These are phyloP conservation scores for Wickerhamiella lipophila DNA, from an alignment of 805 yeast genomes.

Conservation along the genomic window DNA sequence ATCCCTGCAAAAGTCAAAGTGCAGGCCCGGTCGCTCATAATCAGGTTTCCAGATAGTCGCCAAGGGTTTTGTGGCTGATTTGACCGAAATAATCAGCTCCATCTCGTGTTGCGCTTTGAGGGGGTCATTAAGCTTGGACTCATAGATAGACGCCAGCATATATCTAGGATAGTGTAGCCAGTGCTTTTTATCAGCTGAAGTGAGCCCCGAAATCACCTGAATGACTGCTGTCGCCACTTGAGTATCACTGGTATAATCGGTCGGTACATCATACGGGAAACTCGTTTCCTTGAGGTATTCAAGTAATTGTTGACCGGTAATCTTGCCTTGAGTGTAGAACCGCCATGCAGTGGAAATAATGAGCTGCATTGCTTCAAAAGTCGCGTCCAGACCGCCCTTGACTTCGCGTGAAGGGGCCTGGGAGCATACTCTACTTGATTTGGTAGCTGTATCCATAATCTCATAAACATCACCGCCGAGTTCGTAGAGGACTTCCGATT, in stretches of 20 bases:
- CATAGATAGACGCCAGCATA: conserved; percentile 51
- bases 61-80: conserved; percentile 51
- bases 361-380: conserved; percentile 12
- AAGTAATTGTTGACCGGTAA: conserved; percentile 16
- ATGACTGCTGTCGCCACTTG: background rate
- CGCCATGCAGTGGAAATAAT: conserved; percentile 34
- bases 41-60: conserved; percentile 92
- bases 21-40: conserved; percentile 82
- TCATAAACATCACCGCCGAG: conserved; percentile 27
- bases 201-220: conserved; percentile 35
- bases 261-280: background rate
- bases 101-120: conserved; percentile 52
- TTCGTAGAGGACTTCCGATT: conserved; percentile 48
- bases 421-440: conserved; percentile 18
- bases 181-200: conserved; percentile 56
- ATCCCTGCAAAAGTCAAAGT: conserved; percentile 61
- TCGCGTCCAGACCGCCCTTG: conserved; percentile 15
- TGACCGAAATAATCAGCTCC: conserved; percentile 48
- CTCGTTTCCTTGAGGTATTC: background rate
- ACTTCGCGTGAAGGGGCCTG: conserved; percentile 3
- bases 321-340: background rate
- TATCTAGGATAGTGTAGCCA: conserved; percentile 87
- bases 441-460: conserved; percentile 34
- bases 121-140: conserved; percentile 41
- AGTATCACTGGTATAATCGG: background rate